phyloP scores from a whole-genome alignment of 108 stramenopile species.

The Pinguiococcus pyrenoidosus region DNA sequence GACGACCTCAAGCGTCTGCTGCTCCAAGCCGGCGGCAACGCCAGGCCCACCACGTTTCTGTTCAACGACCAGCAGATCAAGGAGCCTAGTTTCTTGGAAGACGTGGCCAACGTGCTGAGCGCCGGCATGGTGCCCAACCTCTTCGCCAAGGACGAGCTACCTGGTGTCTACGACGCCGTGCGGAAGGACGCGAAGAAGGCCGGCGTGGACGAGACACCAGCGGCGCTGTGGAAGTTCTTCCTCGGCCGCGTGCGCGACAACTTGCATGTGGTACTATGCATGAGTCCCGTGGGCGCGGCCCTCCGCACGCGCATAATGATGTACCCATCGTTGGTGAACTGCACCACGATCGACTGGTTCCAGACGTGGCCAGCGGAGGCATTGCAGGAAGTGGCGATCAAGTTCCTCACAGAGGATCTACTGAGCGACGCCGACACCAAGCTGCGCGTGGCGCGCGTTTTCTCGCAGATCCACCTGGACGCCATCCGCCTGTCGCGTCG shows the following conservation, averaged over 20 bases:
- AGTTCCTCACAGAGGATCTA: conserved; percentile 24
- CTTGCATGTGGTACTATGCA: conserved; percentile 45
- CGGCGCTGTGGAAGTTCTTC: conserved; percentile 44
- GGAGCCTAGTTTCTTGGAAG: conserved; percentile 47
- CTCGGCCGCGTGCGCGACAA: conserved; percentile 40
- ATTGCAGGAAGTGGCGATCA: conserved; percentile 40
- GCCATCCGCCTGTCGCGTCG: conserved; percentile 23
- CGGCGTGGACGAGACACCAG: conserved; percentile 38
- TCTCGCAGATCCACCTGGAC: conserved; percentile 31
- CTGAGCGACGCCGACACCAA: conserved; percentile 1
- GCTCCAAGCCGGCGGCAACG: conserved; percentile 28
- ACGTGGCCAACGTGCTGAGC: conserved; percentile 48
- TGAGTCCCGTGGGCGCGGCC: conserved; percentile 47
- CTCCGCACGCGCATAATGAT: conserved; percentile 39
- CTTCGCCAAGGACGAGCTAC: conserved; percentile 42
- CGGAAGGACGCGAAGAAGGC: conserved; percentile 29
- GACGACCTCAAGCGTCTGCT: conserved; percentile 46
- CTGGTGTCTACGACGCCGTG: conserved; percentile 33
- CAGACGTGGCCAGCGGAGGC: conserved; percentile 50
- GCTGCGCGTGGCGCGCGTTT: conserved; percentile 30
- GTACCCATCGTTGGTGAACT: conserved; percentile 45
- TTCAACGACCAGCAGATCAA: conserved; percentile 56
- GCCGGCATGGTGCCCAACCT: conserved; percentile 49
- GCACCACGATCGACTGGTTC: conserved; percentile 55
- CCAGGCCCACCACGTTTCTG: conserved; percentile 31